Base-by-base conservation (phyloP, 306 rosid species). In the Calophaca sinica region DNA sequence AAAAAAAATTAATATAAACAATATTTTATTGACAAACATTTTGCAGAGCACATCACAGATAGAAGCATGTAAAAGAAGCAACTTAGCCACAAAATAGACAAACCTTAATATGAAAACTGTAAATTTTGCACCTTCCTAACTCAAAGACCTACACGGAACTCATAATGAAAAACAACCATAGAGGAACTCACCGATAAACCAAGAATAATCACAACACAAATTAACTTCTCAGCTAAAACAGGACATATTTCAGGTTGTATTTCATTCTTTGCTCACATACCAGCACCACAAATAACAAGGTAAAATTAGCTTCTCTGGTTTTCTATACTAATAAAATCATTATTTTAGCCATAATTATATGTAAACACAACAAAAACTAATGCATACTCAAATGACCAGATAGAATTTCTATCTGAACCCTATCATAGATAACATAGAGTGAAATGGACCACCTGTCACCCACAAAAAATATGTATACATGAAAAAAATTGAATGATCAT, bases 121-220 rank as follows among this genome's bases (percentile, higher is more conserved):
- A 20, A 20, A 20, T 20, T 20, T 20, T 20, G 26, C 26, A 20
- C 26, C 26, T 20, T 20, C 26, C 26, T 20, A 20, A 1, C 26
- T 20, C 26, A 20, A 1, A 20, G 26, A 20, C 9, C n/a, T 14
- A 28, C 2, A 11, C 2, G 28, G 7, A 15, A 20, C 70, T 60
- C 48, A n/a, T 6, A 6, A 15, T 35, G 38, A 35, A 35, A 35
- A 35, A 20, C 26, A 20, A 20, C 26, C 26, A 20, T 1, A 20
- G 38, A 35, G 38, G 38, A 44, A 60, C 36, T 14, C 32, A 20
- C 26, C 1, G 26, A 20, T 0, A 20, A 20, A 20, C 31, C 10
- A 31, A 32, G n/a, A 68, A 68, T 67, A 42, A 46, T 66, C 10
- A 46, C 9, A 73, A 41, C 20, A 33, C 28, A 49, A 46, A 35